Conservation (phyloP, 2,329 filamentous ascomycete genomes). For the Lasiodiplodia sp. region DNA sequence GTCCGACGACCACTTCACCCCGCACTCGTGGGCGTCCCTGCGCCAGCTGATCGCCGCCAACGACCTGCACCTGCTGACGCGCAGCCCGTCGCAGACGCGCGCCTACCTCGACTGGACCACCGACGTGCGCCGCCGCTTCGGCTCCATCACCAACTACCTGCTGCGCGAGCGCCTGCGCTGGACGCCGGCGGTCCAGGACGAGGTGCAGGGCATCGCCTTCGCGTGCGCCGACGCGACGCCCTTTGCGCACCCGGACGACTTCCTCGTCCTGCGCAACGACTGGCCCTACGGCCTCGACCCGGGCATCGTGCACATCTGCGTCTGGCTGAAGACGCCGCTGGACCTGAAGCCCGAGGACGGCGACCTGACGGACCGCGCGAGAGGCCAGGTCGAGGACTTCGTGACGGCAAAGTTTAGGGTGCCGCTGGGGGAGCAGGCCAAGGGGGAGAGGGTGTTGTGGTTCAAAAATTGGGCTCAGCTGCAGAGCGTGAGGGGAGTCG, state of each 20-base stretch:
- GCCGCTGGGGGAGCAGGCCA: slow-evolving; percentile 33
- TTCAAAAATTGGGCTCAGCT: slow-evolving; percentile 70
- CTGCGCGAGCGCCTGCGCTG: slow-evolving; percentile 63
- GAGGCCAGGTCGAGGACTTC: slow-evolving; percentile 37
- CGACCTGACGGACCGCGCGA: slow-evolving; percentile 41
- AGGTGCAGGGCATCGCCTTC: slow-evolving; percentile 40
- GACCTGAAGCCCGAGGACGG: slow-evolving; percentile 41
- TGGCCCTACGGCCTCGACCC: slow-evolving; percentile 67
- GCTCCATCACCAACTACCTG: slow-evolving; percentile 64
- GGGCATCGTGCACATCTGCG: slow-evolving; percentile 61
- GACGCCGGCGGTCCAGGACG: slow-evolving; percentile 40
- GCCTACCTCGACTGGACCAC: slow-evolving; percentile 67
- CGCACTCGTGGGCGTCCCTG: slow-evolving; percentile 47
- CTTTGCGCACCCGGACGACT: slow-evolving; percentile 63
- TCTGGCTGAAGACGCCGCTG: slow-evolving; percentile 56
- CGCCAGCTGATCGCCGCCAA: slow-evolving; percentile 51
- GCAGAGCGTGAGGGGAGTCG: slow-evolving; percentile 66
- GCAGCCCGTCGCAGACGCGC: slow-evolving; percentile 65
- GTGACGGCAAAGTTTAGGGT: slow-evolving; percentile 26
- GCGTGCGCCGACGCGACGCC: slow-evolving; percentile 56
- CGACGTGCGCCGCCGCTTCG: slow-evolving; percentile 62
- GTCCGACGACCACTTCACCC: slow-evolving; percentile 37
- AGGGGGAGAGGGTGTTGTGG: slow-evolving; percentile 63
- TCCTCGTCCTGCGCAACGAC: slow-evolving; percentile 66
- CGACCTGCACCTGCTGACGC: slow-evolving; percentile 63